Evolutionary conservation across 345 rosid species (phyloP).

Genomic region (Noccaea bulbosa): DNA sequence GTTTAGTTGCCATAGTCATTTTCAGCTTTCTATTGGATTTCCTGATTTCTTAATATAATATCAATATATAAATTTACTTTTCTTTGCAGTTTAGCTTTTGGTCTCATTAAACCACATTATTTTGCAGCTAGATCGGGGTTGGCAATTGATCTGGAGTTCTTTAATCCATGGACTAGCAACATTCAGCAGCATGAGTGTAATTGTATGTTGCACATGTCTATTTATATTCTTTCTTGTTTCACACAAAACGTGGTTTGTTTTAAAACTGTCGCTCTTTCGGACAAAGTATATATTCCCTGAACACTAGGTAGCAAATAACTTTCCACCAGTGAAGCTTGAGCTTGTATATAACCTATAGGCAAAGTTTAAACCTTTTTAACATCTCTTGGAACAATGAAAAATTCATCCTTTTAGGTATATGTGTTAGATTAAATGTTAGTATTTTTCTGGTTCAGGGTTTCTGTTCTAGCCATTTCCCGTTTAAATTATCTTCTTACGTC

Average conservation of each 20-base stretch:
- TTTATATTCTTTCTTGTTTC: slow-evolving; percentile 32
- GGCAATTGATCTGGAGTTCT: slow-evolving; percentile 82
- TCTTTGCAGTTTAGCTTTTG: slow-evolving; percentile 28
- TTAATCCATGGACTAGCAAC: slow-evolving; percentile 76
- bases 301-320: slow-evolving; percentile 9
- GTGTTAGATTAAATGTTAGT: slow-evolving; percentile 26
- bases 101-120: slow-evolving; percentile 30
- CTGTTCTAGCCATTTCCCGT: slow-evolving; percentile 19
- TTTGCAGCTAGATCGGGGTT: slow-evolving; percentile 67
- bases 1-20: slow-evolving; percentile 16
- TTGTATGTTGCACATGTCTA: slow-evolving; percentile 62
- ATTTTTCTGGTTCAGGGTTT: slow-evolving; percentile 10
- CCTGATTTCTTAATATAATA: slow-evolving; percentile 10
- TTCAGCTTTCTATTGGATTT: slow-evolving; percentile 20
- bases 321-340: slow-evolving; percentile 25
- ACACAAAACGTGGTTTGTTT: neutral
- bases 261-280: slow-evolving; percentile 14
- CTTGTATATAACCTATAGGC: slow-evolving; percentile 12
- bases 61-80: slow-evolving; percentile 18
- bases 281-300: slow-evolving; percentile 7
- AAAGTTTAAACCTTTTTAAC: slow-evolving; percentile 6
- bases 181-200: slow-evolving; percentile 64
- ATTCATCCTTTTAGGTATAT: neutral
- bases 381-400: slow-evolving; percentile 5
- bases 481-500: neutral